Conservation (phyloP, 169 alveolate species). For the Plasmodium gonderi region DNA sequence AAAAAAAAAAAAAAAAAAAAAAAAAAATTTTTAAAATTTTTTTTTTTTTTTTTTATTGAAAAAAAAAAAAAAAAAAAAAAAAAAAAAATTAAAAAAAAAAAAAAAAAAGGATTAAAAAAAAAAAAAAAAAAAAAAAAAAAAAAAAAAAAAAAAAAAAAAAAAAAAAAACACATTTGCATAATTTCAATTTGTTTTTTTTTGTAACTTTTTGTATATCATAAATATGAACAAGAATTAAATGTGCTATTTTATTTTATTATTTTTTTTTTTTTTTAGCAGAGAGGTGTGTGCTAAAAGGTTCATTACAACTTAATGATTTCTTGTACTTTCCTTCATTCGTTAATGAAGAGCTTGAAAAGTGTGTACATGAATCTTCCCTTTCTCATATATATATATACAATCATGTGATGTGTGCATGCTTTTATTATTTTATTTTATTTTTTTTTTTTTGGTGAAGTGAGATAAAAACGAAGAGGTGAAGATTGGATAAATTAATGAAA, state of each 20-base stretch:
- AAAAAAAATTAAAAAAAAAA: background rate
- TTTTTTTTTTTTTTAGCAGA: background rate
- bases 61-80: background rate
- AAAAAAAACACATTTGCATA: background rate
- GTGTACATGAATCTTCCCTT: background rate
- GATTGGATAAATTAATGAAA: background rate
- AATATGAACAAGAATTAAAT: background rate
- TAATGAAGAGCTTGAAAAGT: background rate
- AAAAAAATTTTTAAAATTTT: background rate
- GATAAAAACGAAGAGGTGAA: too few relatives aligned
- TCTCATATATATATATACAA: background rate
- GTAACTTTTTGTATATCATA: background rate
- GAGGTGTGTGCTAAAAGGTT: background rate
- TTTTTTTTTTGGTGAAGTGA: too few relatives aligned
- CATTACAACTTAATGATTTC: background rate
- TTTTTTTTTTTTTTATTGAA: background rate
- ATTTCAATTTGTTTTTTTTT: background rate
- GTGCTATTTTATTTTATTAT: too few relatives aligned
- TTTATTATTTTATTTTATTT: too few relatives aligned
- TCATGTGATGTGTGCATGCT: background rate
- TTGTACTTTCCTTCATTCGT: background rate
- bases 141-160: background rate
- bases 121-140: too few relatives aligned
- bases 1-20: background rate
- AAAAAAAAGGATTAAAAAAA: background rate